Percentiles rank a stretch among this genome's conserved stretches.
These are phyloP conservation scores for Fusarium brevicatenulatum DNA, from an alignment of 2,329 filamentous ascomycete species.

Conservation along the genomic window DNA sequence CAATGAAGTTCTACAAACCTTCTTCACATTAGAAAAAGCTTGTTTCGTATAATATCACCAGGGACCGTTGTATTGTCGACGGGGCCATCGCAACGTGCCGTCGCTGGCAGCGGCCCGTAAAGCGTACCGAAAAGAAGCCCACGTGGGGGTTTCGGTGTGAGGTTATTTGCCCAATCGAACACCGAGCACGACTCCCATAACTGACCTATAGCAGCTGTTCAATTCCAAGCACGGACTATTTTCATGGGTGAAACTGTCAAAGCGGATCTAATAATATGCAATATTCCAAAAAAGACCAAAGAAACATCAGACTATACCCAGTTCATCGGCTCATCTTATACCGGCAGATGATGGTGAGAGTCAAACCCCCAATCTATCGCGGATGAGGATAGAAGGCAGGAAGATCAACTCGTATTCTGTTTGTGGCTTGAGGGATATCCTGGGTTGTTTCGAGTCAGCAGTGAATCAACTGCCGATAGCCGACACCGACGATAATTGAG, in stretches of 20 bases:
- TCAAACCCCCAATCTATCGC: neutral
- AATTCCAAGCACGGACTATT: neutral
- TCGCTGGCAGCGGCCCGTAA: neutral
- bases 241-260: too few species aligned
- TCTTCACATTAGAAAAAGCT: neutral
- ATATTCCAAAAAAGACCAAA: too few species aligned
- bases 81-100: too few species aligned
- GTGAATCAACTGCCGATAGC: neutral
- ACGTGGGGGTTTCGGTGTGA: neutral
- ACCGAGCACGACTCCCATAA: neutral
- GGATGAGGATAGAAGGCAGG: neutral
- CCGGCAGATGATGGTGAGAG: neutral
- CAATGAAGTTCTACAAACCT: neutral
- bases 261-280: neutral
- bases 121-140: neutral
- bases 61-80: neutral
- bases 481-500: neutral
- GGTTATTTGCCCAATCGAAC: neutral
- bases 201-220: accelerated
- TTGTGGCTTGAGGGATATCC: neutral
- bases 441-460: neutral
- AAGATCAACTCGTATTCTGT: neutral
- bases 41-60: accelerated
- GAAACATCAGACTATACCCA: neutral
- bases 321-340: neutral